A percentile compares a stretch with the other conserved stretches of the same genome.
Conservation (phyloP, 1,284 basidiomycete species). For the Anthracocystis setariae region DNA sequence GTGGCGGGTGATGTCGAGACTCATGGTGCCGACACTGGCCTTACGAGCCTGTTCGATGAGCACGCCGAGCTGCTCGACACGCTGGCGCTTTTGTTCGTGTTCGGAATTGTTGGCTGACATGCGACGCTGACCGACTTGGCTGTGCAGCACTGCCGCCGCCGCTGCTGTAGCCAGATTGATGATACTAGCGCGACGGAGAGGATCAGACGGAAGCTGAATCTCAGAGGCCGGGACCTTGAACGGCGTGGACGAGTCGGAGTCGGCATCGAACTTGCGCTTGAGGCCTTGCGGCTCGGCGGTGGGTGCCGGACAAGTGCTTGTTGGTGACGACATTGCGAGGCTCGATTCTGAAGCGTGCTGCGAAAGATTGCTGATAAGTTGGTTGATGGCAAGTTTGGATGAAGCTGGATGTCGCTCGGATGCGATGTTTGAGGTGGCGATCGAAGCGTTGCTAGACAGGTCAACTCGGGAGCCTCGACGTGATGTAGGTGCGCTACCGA, state of each 20-base stretch:
- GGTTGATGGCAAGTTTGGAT: slow-evolving; percentile 27
- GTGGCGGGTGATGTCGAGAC: slow-evolving; percentile 24
- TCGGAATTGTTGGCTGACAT: slow-evolving; percentile 24
- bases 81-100: slow-evolving; percentile 47
- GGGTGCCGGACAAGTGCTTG: slow-evolving; percentile 15
- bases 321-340: slow-evolving; percentile 26
- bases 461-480: slow-evolving; percentile 35
- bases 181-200: slow-evolving; percentile 43
- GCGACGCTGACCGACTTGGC: slow-evolving; percentile 30
- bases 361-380: slow-evolving; percentile 33
- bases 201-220: slow-evolving; percentile 33
- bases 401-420: slow-evolving; percentile 9
- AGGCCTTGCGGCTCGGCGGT: slow-evolving; percentile 6
- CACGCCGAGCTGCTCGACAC: slow-evolving; percentile 42
- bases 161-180: slow-evolving; percentile 48
- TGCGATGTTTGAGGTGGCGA: background rate
- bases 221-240: slow-evolving; percentile 28
- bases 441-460: slow-evolving; percentile 16
- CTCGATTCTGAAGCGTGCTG: slow-evolving; percentile 15
- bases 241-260: slow-evolving; percentile 13
- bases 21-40: slow-evolving; percentile 28
- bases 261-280: slow-evolving; percentile 42
- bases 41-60: slow-evolving; percentile 48
- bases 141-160: slow-evolving; percentile 42
- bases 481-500: slow-evolving; percentile 20